Evolutionary conservation across 805 yeast species (phyloP).

Genomic region (Teunomyces stri): DNA sequence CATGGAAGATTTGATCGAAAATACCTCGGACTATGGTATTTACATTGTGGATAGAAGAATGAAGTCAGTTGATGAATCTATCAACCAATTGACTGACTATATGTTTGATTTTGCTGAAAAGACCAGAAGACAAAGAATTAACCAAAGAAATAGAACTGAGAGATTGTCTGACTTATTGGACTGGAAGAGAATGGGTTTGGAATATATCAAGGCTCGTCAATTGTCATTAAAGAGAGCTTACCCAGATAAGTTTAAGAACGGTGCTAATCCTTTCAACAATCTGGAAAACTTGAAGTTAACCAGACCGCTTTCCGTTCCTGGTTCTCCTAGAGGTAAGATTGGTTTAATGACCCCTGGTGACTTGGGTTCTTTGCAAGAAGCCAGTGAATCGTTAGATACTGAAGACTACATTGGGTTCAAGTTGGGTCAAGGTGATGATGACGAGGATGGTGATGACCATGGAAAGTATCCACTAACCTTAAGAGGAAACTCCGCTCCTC

Average conservation of each 20-base stretch:
- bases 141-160: slow-evolving; percentile 96
- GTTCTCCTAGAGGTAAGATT: slow-evolving; percentile 79
- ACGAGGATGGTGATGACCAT: slow-evolving; percentile 40
- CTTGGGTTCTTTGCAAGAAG: slow-evolving; percentile 93
- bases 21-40: slow-evolving; percentile 92
- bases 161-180: slow-evolving; percentile 88
- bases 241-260: slow-evolving; percentile 71
- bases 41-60: slow-evolving; percentile 93
- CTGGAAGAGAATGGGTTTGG: slow-evolving; percentile 98
- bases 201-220: slow-evolving; percentile 91
- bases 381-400: slow-evolving; percentile 62
- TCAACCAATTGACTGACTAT: slow-evolving; percentile 81
- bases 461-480: slow-evolving; percentile 46
- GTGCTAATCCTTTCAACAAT: slow-evolving; percentile 45
- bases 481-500: slow-evolving; percentile 49
- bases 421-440: slow-evolving; percentile 42
- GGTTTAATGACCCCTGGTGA: slow-evolving; percentile 97
- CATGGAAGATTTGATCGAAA: slow-evolving; percentile 96
- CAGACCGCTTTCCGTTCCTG: slow-evolving; percentile 94
- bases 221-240: slow-evolving; percentile 90
- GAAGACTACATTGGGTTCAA: slow-evolving; percentile 73
- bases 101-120: slow-evolving; percentile 88
- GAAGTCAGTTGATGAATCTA: slow-evolving; percentile 89
- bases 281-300: slow-evolving; percentile 65
- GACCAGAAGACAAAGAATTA: slow-evolving; percentile 94